Percentiles rank a stretch among this genome's conserved stretches.
Evolutionary conservation across 805 yeast genomes (phyloP).

Genomic region (Kuraishia capsulata): DNA sequence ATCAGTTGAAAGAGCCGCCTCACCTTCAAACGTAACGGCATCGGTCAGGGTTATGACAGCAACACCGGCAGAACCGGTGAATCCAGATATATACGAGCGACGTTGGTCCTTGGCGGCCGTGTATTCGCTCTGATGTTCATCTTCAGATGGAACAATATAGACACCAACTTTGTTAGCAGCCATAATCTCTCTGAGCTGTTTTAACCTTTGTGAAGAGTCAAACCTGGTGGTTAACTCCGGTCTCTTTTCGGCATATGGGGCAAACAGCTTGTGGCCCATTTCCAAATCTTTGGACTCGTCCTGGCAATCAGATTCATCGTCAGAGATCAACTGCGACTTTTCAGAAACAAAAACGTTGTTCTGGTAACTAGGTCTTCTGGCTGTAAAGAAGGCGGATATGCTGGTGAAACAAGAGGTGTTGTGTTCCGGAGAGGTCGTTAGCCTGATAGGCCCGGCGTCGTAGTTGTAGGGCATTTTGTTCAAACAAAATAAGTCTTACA

Average conservation of each 20-base stretch:
- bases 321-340: not conserved
- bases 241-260: not conserved
- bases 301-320: not conserved
- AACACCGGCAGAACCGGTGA: conserved; percentile 53
- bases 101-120: conserved; percentile 45
- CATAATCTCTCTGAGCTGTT: conserved; percentile 34
- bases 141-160: conserved; percentile 58
- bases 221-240: conserved; percentile 4
- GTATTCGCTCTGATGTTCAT: conserved; percentile 58
- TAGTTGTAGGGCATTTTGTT: not conserved
- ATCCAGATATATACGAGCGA: conserved; percentile 48
- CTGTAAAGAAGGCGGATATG: conserved; percentile 9
- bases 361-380: conserved; percentile 2
- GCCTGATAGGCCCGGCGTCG: conserved; percentile 3
- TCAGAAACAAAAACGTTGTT: conserved; percentile 2
- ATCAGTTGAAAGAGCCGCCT: conserved; percentile 83
- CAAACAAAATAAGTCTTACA: too few relatives aligned
- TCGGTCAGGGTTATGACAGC: conserved; percentile 31
- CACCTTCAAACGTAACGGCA: conserved; percentile 39
- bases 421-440: conserved; percentile 11
- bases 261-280: not conserved
- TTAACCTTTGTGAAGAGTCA: conserved; percentile 27
- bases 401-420: conserved; percentile 11
- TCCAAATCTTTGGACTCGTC: conserved; percentile 8
- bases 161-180: conserved; percentile 33